phyloP scores from a whole-genome alignment of 148 eudicot species.

The Rhododendron vialii region DNA sequence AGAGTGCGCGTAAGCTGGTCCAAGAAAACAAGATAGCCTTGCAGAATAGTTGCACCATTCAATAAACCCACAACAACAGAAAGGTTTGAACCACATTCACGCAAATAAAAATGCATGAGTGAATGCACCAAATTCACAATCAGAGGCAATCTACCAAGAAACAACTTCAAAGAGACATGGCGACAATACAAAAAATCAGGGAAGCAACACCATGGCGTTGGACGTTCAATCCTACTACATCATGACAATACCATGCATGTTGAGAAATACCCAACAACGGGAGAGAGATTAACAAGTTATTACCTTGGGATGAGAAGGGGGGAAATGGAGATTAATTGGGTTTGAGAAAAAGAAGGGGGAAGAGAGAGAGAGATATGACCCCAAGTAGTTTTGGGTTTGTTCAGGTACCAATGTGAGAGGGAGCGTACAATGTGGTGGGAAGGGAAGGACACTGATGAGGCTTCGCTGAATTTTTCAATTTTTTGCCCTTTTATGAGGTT shows the following conservation, averaged over 20 bases:
- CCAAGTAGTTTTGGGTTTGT: neutral
- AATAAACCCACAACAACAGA: neutral
- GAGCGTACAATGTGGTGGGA: neutral
- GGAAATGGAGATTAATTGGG: neutral
- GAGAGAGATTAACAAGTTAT: neutral
- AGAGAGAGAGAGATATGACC: neutral
- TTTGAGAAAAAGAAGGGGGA: neutral
- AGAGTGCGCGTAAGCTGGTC: neutral
- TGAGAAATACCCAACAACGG: neutral
- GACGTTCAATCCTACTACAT: neutral
- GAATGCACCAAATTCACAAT: neutral
- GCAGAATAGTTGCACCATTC: neutral
- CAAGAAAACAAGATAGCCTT: neutral
- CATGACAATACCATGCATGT: neutral
- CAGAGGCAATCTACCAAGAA: neutral
- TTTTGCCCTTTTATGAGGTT: too few species aligned
- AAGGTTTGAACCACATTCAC: neutral
- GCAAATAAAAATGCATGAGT: neutral
- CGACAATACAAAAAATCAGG: neutral
- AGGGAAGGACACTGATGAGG: neutral
- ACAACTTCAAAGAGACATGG: neutral
- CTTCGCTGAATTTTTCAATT: neutral
- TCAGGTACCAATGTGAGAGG: slow-evolving; percentile 5
- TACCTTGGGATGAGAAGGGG: neutral
- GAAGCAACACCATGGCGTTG: neutral